Conservation (phyloP, 441 rosid genomes). For the Arabidopsis lyrata region DNA sequence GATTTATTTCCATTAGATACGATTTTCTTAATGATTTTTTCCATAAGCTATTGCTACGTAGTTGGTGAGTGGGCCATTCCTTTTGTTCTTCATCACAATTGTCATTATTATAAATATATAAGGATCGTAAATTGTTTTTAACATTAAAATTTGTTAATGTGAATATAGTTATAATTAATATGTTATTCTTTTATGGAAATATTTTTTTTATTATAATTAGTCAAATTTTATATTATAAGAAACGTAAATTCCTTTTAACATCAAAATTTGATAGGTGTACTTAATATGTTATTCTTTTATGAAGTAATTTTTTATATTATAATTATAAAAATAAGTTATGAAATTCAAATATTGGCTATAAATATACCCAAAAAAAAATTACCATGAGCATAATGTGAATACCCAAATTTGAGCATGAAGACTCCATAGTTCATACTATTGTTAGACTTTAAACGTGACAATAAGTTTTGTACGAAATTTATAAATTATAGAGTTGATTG, state of each 20-base stretch:
- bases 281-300: no score
- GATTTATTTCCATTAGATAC: neutral
- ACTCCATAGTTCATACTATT: neutral
- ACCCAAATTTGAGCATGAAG: neutral
- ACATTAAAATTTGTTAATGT: no score
- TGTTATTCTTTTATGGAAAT: no score
- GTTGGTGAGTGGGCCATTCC: conserved; percentile 37
- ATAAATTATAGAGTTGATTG: neutral
- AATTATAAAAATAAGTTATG: no score
- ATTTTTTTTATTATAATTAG: no score
- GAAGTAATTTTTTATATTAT: no score
- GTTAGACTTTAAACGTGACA: neutral
- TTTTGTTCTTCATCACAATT: neutral
- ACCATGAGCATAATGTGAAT: neutral
- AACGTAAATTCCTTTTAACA: no score
- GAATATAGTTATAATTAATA: no score
- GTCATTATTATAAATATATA: neutral
- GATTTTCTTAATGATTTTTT: conserved; percentile 15
- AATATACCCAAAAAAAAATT: no score
- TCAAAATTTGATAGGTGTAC: no score
- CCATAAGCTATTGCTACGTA: neutral
- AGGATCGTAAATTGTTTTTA: neutral
- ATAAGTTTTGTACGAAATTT: neutral
- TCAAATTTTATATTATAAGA: no score
- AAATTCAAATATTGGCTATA: no score